A percentile compares a stretch with the other conserved stretches of the same genome.
Conservation (phyloP, 139 green algal genomes). For the Yamagishiella unicocca region DNA sequence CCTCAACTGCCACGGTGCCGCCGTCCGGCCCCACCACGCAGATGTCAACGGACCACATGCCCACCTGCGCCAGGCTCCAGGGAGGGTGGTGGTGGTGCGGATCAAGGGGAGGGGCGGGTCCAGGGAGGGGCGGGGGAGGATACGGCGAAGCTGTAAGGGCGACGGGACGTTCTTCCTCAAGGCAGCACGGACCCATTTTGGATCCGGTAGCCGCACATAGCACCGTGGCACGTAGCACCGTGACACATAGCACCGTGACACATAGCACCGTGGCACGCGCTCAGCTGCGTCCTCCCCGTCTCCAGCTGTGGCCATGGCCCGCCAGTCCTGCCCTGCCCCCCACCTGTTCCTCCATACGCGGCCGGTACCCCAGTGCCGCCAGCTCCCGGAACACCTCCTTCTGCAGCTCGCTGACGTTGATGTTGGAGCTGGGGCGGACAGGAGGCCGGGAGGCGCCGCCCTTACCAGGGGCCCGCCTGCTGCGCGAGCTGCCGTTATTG, state of each 20-base stretch:
- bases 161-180: too few species aligned
- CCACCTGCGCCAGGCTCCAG: slow-evolving; percentile 5
- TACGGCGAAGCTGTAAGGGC: too few species aligned
- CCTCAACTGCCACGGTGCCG: slow-evolving; percentile 8
- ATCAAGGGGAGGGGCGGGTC: not conserved
- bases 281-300: not conserved
- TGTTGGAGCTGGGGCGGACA: too few species aligned
- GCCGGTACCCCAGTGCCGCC: not conserved
- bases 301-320: not conserved
- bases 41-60: slow-evolving; percentile 35
- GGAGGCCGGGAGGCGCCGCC: too few species aligned
- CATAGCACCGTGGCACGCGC: not conserved
- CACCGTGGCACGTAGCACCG: too few species aligned
- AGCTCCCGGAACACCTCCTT: slow-evolving; percentile 11
- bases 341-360: slow-evolving; percentile 16
- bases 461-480: too few species aligned
- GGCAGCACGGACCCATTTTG: too few species aligned
- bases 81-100: too few species aligned
- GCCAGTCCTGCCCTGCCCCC: not conserved
- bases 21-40: not conserved
- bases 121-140: not conserved
- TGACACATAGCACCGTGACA: too few species aligned
- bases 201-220: too few species aligned
- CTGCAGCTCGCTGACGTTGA: slow-evolving; percentile 23
- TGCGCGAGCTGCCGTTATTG: too few species aligned